These are phyloP conservation scores for Colletotrichum lentis DNA, from an alignment of 2,329 filamentous ascomycete genomes.

Conservation along the genomic window DNA sequence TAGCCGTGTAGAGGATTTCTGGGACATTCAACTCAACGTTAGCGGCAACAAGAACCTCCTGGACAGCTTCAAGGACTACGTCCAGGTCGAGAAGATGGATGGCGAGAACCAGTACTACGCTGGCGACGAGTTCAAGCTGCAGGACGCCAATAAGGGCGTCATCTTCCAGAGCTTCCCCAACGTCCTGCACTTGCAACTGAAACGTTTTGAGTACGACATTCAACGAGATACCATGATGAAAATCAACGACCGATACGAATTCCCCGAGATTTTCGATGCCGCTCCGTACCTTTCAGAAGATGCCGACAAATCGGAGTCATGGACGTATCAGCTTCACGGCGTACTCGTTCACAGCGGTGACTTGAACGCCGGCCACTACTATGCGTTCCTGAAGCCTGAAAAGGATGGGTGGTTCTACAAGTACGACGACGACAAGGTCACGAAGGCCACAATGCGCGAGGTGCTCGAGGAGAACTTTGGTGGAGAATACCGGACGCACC, in stretches of 20 bases:
- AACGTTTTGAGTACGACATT: slow-evolving; percentile 98
- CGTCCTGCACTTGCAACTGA: slow-evolving; percentile 92
- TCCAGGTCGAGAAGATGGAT: slow-evolving; percentile 95
- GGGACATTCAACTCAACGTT: slow-evolving; percentile 98
- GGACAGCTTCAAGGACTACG: slow-evolving; percentile 95
- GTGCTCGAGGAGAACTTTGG: slow-evolving; percentile 97
- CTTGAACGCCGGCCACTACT: slow-evolving; percentile 97
- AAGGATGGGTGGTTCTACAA: slow-evolving; percentile 96
- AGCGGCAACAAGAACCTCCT: slow-evolving; percentile 91
- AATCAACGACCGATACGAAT: slow-evolving; percentile 92
- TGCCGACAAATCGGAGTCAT: slow-evolving; percentile 87
- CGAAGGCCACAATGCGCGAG: slow-evolving; percentile 89
- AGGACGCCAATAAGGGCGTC: slow-evolving; percentile 97
- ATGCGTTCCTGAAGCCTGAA: slow-evolving; percentile 92
- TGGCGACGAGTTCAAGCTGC: slow-evolving; percentile 85
- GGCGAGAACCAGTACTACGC: slow-evolving; percentile 99
- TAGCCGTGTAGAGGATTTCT: slow-evolving; percentile 94
- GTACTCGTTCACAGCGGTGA: slow-evolving; percentile 97
- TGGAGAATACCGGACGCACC: slow-evolving; percentile 74
- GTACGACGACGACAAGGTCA: slow-evolving; percentile 97
- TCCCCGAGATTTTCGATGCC: slow-evolving; percentile 84
- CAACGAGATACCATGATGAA: slow-evolving; percentile 98
- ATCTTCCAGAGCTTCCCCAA: slow-evolving; percentile 97
- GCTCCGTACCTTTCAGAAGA: slow-evolving; percentile 86
- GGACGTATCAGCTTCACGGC: slow-evolving; percentile 91